Evolutionary conservation across 2,329 filamentous ascomycete species (phyloP), one percentile per base, ranked within the genome.

Genomic region (Clonostachys sp.): DNA sequence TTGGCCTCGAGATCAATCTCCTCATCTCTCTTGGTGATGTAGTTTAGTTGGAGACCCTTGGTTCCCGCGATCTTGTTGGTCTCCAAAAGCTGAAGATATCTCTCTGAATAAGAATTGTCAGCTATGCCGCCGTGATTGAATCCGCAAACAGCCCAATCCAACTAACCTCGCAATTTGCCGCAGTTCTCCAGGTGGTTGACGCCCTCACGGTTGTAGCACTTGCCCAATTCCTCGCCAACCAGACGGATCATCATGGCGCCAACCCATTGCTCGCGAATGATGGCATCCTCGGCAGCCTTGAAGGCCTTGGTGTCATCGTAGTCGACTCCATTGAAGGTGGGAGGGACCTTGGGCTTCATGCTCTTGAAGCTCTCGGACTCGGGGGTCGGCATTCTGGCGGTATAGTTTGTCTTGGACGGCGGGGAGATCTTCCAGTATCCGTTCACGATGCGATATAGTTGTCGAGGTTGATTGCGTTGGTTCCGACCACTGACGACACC

Each of bases 101-200:
- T 82, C 66, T 91, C 87, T 91, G 36, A 39, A 39, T 39, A n/a
- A n/a, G 36, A 39, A 39, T 18, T 39, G 36, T 39, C 36, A 39
- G 41, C 41, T 20, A 42, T 30, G 20, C 36, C 36, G 30, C 42
- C 42, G 13, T 14, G 42, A 13, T 18, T 44, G 18, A 14, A 3
- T n/a, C 20, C 17, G 18, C 34, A 18, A 18, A n/a, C 42, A 12
- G 24, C 20, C 20, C n/a, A 36, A 34, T 42, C 35, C 45, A 45
- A 73, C 86, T 77, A 66, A 94, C 89, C 88, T 86, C 89, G 78
- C 69, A 92, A 67, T 60, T 80, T 74, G 55, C 87, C 88, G 68
- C 89, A 94, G 73, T 92, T 94, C 78, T 92, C 89, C 66, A 94
- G 70, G 66, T 94, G 89, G 68, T 94, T 94, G 55, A 91, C 87